These are phyloP conservation scores for Phytophthora macrochlamydospora DNA, from an alignment of 352 stramenopile genomes.

Conservation along the genomic window DNA sequence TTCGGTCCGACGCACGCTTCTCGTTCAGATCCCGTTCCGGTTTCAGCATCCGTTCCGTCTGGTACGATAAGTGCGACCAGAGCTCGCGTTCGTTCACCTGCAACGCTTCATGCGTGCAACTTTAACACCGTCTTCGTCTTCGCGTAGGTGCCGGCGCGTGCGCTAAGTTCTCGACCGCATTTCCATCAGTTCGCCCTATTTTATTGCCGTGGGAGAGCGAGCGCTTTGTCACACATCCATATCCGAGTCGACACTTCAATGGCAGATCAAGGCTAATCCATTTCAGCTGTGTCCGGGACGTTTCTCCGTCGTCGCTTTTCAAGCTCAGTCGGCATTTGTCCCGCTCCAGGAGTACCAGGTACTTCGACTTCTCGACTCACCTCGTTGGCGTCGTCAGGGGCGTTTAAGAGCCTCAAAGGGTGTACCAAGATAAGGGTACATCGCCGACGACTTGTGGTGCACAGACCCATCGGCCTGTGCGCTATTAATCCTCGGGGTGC, in stretches of 20 bases:
- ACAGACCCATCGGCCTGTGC: too few relatives aligned
- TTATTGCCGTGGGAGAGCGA: neutral
- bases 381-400: too few relatives aligned
- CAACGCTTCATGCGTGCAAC: neutral
- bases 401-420: too few relatives aligned
- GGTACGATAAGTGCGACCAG: neutral
- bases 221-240: slow-evolving; percentile 2
- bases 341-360: too few relatives aligned
- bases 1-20: slow-evolving; percentile 2
- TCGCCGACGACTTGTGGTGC: too few relatives aligned
- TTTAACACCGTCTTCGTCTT: neutral
- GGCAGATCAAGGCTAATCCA: neutral
- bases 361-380: too few relatives aligned
- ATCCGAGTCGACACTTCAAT: slow-evolving; percentile 1
- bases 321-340: too few relatives aligned
- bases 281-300: neutral
- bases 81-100: neutral
- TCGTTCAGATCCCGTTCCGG: neutral
- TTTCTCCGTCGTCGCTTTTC: neutral
- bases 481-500: neutral
- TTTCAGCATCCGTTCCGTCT: slow-evolving; percentile 2
- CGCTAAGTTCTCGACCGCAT: neutral
- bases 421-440: too few relatives aligned
- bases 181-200: neutral
- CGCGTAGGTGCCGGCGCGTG: slow-evolving; percentile 1